Percentiles rank a stretch among this genome's conserved stretches.
These are phyloP conservation scores for Aspergillus flavus DNA, from an alignment of 2,329 filamentous ascomycete genomes.

Conservation along the genomic window DNA sequence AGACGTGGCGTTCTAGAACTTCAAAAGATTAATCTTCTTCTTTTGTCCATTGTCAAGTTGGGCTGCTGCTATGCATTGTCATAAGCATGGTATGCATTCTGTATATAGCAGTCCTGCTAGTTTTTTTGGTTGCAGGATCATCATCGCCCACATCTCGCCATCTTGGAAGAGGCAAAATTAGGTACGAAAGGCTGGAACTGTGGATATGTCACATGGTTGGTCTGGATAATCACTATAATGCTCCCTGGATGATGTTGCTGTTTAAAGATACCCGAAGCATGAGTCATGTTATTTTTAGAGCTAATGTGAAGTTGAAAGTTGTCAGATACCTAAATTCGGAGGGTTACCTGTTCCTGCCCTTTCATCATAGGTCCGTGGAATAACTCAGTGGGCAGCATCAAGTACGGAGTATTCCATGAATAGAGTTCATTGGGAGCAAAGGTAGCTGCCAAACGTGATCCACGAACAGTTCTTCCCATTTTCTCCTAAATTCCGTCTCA, in stretches of 20 bases:
- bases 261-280: conserved; percentile 13
- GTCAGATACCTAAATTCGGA: conserved; percentile 3
- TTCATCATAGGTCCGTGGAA: not conserved
- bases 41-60: not conserved
- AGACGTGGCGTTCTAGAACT: not conserved
- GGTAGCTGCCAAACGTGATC: not conserved
- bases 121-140: not conserved
- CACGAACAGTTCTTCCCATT: not conserved
- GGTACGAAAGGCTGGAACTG: not conserved
- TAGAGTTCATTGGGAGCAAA: conserved; percentile 1
- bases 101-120: not conserved
- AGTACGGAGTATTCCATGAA: not conserved
- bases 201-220: conserved; percentile 7
- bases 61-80: not conserved
- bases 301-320: conserved; percentile 6
- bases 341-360: not conserved
- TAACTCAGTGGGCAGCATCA: conserved; percentile 2
- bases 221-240: not conserved
- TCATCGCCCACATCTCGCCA: not conserved
- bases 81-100: conserved; percentile 1
- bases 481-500: too few species aligned
- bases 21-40: not conserved
- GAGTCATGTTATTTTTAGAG: conserved; percentile 15
- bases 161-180: not conserved
- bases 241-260: not conserved